Conservation (phyloP, 2,329 filamentous ascomycete genomes). For the Spiromastix sp. region DNA sequence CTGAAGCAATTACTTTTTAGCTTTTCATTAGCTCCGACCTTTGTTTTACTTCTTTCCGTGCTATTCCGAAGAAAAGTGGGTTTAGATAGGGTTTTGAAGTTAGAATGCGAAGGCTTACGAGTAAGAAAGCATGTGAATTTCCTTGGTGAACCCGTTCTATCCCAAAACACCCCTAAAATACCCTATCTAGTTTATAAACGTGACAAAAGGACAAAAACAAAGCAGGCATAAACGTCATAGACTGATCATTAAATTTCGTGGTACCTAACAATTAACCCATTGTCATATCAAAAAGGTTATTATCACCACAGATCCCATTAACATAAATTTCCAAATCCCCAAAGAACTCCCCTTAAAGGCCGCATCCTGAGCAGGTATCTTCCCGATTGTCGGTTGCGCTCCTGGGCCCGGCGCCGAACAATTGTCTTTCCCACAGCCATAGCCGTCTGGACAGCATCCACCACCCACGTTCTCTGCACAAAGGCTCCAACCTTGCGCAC, state of each 20-base stretch:
- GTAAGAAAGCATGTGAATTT: too few relatives aligned
- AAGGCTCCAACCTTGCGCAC: slow-evolving; percentile 68
- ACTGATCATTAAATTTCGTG: too few relatives aligned
- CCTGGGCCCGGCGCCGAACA: slow-evolving; percentile 50
- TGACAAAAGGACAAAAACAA: background rate
- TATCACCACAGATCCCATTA: background rate
- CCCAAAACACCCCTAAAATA: too few relatives aligned
- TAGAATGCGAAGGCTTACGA: too few relatives aligned
- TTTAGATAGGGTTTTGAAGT: too few relatives aligned
- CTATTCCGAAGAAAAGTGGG: too few relatives aligned
- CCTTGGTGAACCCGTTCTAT: too few relatives aligned
- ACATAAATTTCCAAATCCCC: background rate
- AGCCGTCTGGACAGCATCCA: slow-evolving; percentile 77
- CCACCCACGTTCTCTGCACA: slow-evolving; percentile 58
- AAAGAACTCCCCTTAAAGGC: too few relatives aligned
- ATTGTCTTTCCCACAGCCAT: slow-evolving; percentile 59
- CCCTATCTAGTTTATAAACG: too few relatives aligned
- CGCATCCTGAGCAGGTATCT: slow-evolving; percentile 22
- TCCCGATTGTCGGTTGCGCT: slow-evolving; percentile 42
- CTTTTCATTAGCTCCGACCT: background rate
- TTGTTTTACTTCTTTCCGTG: background rate
- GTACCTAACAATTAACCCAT: background rate
- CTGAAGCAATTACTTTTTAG: background rate
- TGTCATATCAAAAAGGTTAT: background rate
- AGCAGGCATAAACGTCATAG: background rate